phyloP scores from a whole-genome alignment of 2,329 filamentous ascomycete species.

The Aotearoamyces nothofagi region DNA sequence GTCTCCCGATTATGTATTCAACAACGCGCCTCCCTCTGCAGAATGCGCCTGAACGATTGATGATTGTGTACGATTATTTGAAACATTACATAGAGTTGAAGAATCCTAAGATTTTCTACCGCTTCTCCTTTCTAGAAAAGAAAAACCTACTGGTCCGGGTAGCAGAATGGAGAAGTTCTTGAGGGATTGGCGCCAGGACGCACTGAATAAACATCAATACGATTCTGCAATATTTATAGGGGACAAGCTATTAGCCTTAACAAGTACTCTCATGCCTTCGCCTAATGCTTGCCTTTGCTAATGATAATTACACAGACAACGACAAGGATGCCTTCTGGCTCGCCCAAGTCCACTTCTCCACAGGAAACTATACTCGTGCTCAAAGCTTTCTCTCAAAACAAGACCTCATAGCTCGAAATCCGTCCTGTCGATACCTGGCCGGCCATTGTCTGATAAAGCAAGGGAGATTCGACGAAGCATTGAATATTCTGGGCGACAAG shows the following conservation, averaged over 20 bases:
- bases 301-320: constrained; percentile 44
- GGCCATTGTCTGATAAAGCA: constrained; percentile 93
- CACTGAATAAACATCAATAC: constrained; percentile 89
- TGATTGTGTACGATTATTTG: too few species aligned
- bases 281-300: constrained; percentile 4
- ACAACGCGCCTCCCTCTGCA: too few species aligned
- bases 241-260: constrained; percentile 90
- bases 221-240: constrained; percentile 94
- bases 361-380: constrained; percentile 86
- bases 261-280: constrained; percentile 44
- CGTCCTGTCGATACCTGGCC: constrained; percentile 82
- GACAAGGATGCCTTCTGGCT: constrained; percentile 94
- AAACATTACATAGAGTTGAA: too few species aligned
- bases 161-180: constrained; percentile 86
- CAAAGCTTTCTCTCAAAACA: constrained; percentile 74
- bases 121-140: too few species aligned
- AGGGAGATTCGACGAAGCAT: constrained; percentile 75
- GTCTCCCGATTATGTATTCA: too few species aligned
- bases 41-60: too few species aligned
- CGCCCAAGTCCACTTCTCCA: constrained; percentile 93
- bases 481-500: constrained; percentile 74
- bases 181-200: constrained; percentile 88
- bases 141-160: too few species aligned
- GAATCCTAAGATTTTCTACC: too few species aligned
- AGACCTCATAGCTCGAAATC: constrained; percentile 66